Percentiles rank a stretch among this genome's conserved stretches.
Evolutionary conservation across 495 filamentous ascomycete genomes (phyloP).

Genomic region (Staphylotrichum tortipilum): DNA sequence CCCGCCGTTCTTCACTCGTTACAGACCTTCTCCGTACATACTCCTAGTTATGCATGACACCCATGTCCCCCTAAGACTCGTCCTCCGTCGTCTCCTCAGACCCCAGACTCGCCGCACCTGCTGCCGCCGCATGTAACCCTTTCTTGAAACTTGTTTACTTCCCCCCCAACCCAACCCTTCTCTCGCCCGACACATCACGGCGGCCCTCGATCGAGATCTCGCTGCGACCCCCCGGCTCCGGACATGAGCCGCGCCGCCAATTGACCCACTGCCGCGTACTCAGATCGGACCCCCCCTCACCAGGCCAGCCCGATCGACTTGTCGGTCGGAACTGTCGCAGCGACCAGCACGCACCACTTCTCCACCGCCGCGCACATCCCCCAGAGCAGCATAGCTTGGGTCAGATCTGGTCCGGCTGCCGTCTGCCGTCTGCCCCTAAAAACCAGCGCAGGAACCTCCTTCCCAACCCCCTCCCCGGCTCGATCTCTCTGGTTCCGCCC

Average conservation of each 20-base stretch:
- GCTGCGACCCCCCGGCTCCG: slow-evolving; percentile 6
- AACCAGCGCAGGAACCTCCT: slow-evolving; percentile 15
- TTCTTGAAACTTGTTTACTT: slow-evolving; percentile 6
- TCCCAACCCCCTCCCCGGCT: no score
- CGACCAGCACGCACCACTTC: no score
- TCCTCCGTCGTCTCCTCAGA: slow-evolving; percentile 18
- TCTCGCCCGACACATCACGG: neutral
- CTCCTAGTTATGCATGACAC: slow-evolving; percentile 23
- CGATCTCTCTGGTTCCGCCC: slow-evolving; percentile 5
- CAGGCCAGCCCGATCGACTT: slow-evolving; percentile 12
- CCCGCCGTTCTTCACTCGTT: slow-evolving; percentile 12
- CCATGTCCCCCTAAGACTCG: slow-evolving; percentile 20
- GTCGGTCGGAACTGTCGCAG: no score
- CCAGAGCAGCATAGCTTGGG: slow-evolving; percentile 6
- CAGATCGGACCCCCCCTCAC: slow-evolving; percentile 13
- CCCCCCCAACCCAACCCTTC: neutral
- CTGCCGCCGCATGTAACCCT: slow-evolving; percentile 2
- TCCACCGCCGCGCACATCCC: slow-evolving; percentile 1
- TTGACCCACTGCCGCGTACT: slow-evolving; percentile 16
- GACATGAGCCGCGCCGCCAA: slow-evolving; percentile 8
- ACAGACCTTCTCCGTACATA: no score
- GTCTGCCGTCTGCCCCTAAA: slow-evolving; percentile 7
- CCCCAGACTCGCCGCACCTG: slow-evolving; percentile 10
- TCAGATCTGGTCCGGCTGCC: slow-evolving; percentile 5
- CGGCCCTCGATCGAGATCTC: neutral